A percentile compares a stretch with the other conserved stretches of the same genome.
These are phyloP conservation scores for Stagonosporopsis tanaceti DNA, from an alignment of 2,329 filamentous ascomycete genomes.

Conservation along the genomic window DNA sequence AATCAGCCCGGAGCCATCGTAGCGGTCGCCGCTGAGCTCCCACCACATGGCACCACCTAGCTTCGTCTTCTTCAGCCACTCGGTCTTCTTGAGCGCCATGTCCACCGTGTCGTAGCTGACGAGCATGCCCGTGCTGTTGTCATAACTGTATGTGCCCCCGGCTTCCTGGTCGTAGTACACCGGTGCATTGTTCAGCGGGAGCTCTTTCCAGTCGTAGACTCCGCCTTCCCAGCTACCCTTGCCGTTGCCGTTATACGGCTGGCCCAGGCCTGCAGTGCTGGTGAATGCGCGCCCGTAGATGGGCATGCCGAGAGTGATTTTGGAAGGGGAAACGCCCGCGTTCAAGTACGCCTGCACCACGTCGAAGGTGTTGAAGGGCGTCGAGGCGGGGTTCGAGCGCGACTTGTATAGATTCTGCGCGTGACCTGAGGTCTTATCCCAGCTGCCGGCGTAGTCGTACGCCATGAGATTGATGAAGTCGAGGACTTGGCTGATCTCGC, in stretches of 20 bases:
- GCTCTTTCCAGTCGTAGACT: slow-evolving; percentile 86
- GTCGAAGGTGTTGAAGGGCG: slow-evolving; percentile 78
- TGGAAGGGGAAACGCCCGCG: slow-evolving; percentile 67
- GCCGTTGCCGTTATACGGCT: slow-evolving; percentile 74
- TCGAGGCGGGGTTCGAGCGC: slow-evolving; percentile 64
- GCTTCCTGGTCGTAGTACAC: slow-evolving; percentile 70
- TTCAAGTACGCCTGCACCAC: slow-evolving; percentile 76
- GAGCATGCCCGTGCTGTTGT: slow-evolving; percentile 68
- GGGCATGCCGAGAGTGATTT: slow-evolving; percentile 90
- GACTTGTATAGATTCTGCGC: slow-evolving; percentile 79
- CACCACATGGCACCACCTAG: slow-evolving; percentile 97
- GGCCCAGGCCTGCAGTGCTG: slow-evolving; percentile 77
- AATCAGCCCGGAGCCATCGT: slow-evolving; percentile 68
- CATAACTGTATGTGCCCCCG: slow-evolving; percentile 80
- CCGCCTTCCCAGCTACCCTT: slow-evolving; percentile 79
- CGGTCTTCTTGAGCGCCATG: slow-evolving; percentile 73
- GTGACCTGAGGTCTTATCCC: slow-evolving; percentile 77
- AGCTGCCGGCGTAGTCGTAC: slow-evolving; percentile 73
- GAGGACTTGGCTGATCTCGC: slow-evolving; percentile 52
- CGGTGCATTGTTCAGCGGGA: slow-evolving; percentile 73
- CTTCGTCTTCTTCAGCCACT: slow-evolving; percentile 70
- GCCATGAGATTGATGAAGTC: slow-evolving; percentile 63
- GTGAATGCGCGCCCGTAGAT: slow-evolving; percentile 88
- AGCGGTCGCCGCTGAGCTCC: slow-evolving; percentile 84
- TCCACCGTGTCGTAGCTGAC: slow-evolving; percentile 77